A percentile compares a stretch with the other conserved stretches of the same genome.
Evolutionary conservation across 176 grass and related monocot species (phyloP).

Genomic region (Metroxylon sagu): DNA sequence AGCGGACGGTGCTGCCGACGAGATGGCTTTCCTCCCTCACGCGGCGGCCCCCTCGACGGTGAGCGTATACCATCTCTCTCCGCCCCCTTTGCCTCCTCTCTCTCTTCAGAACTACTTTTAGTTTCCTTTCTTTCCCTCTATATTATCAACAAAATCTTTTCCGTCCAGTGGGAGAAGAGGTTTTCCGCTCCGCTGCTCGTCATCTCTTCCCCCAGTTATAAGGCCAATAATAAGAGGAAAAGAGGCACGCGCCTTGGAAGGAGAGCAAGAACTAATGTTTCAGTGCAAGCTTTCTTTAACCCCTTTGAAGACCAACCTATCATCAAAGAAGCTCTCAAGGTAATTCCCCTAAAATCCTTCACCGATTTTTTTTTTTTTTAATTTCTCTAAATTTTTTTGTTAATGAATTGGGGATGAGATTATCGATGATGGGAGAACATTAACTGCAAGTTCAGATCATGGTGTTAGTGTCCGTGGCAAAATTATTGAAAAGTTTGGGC

Average conservation of each 20-base stretch:
- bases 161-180: constrained; percentile 14
- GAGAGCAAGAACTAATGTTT: neutral
- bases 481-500: neutral
- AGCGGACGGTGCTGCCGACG: neutral
- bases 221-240: constrained; percentile 2
- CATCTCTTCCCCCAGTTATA: too few species aligned
- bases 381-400: neutral
- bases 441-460: neutral
- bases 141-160: neutral
- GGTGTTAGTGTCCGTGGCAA: neutral
- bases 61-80: neutral
- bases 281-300: constrained; percentile 46
- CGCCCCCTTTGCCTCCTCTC: neutral
- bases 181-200: neutral
- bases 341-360: constrained; percentile 7
- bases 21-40: constrained; percentile 29
- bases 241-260: neutral
- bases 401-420: neutral
- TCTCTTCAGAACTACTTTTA: neutral
- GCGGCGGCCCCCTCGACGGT: constrained; percentile 5
- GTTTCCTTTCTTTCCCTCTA: neutral
- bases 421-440: neutral
- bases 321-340: constrained; percentile 74
- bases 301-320: constrained; percentile 74
- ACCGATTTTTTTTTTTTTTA: neutral